Percentiles rank a stretch among this genome's conserved stretches.
These are phyloP conservation scores for Parasitella parasitica DNA, from an alignment of 371 early-diverging fungal species.

Conservation along the genomic window DNA sequence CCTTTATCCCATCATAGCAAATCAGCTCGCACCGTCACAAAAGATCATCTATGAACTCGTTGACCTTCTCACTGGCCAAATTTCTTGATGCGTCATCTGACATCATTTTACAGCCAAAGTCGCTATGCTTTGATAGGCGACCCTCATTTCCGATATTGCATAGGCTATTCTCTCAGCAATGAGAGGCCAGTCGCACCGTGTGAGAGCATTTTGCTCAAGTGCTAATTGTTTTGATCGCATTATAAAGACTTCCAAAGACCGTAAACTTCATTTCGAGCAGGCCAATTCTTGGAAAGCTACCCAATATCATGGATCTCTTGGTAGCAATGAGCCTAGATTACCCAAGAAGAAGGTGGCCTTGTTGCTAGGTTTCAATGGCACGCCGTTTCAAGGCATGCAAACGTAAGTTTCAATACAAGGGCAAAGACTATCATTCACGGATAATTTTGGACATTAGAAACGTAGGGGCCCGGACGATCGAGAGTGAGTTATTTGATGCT, in stretches of 20 bases:
- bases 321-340: not conserved
- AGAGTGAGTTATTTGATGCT: constrained; percentile 79
- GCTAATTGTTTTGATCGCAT: not conserved
- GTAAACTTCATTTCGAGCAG: constrained; percentile 18
- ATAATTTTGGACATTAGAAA: constrained; percentile 56
- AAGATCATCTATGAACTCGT: constrained; percentile 17
- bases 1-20: constrained; percentile 8
- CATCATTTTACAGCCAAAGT: constrained; percentile 1
- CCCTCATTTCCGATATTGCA: not conserved
- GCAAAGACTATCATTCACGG: no score
- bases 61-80: constrained; percentile 9
- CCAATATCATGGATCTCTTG: not conserved
- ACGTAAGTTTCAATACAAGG: no score
- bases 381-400: constrained; percentile 97
- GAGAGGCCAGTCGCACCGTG: not conserved
- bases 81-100: constrained; percentile 7
- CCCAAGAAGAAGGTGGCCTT: constrained; percentile 91
- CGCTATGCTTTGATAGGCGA: no score
- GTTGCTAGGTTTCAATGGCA: constrained; percentile 90
- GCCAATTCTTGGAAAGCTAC: constrained; percentile 18
- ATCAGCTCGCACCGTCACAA: constrained; percentile 20
- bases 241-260: constrained; percentile 24
- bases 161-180: no score
- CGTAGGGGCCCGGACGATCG: constrained; percentile 73
- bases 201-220: not conserved